phyloP scores from a whole-genome alignment of 179 eudicot genomes.

The Spinacia oleracea region DNA sequence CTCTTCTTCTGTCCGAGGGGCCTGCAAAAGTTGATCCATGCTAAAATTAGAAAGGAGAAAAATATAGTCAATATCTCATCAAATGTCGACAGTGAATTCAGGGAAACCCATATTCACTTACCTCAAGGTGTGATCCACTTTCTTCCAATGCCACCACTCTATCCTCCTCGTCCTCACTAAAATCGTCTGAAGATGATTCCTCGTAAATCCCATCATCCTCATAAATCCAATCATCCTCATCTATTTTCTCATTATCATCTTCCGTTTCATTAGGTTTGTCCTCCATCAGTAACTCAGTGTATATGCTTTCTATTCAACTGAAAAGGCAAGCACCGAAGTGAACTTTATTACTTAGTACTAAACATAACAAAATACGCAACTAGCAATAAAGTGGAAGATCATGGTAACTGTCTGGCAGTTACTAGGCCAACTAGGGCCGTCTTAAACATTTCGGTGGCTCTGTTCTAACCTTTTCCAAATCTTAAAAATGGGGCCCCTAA shows the following conservation, averaged over 20 bases:
- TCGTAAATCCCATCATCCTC: slow-evolving; percentile 28
- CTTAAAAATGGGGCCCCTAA: too few species aligned
- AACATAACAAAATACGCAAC: background rate
- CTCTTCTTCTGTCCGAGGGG: slow-evolving; percentile 75
- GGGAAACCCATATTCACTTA: slow-evolving; percentile 21
- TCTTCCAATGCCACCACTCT: slow-evolving; percentile 30
- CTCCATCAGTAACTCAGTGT: slow-evolving; percentile 25
- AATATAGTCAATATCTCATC: background rate
- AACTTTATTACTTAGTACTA: background rate
- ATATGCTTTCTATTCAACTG: background rate
- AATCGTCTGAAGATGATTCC: slow-evolving; percentile 30
- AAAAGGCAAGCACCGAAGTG: background rate
- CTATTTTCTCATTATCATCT: slow-evolving; percentile 28
- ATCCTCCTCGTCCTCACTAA: slow-evolving; percentile 41
- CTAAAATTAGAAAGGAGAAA: background rate
- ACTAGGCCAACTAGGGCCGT: too few species aligned
- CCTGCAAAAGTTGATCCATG: slow-evolving; percentile 38
- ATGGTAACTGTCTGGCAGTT: too few species aligned
- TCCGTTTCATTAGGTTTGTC: slow-evolving; percentile 22
- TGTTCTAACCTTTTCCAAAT: too few species aligned
- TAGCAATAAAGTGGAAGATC: too few species aligned
- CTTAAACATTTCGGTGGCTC: too few species aligned
- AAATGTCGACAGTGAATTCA: background rate
- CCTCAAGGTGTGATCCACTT: slow-evolving; percentile 33
- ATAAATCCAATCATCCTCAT: slow-evolving; percentile 33